phyloP scores from a whole-genome alignment of 306 rosid genomes.

The Delonix regia region DNA sequence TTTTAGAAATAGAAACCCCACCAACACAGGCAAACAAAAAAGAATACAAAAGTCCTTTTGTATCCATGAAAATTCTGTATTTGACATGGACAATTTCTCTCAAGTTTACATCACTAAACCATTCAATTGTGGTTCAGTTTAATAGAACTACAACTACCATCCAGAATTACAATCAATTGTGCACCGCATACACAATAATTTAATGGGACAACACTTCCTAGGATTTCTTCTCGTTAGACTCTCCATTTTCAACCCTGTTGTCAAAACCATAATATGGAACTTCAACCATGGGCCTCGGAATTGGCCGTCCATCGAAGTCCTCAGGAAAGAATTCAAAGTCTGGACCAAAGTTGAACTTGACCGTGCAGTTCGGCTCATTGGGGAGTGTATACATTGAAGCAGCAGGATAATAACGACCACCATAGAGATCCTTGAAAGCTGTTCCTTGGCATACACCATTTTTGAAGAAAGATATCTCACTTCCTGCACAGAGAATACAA shows the following conservation, averaged over 20 bases:
- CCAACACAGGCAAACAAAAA: constrained; percentile 15
- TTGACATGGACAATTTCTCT: constrained; percentile 34
- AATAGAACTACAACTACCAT: constrained; percentile 41
- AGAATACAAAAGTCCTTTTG: constrained; percentile 21
- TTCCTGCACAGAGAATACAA: constrained; percentile 62
- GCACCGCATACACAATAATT: constrained; percentile 32
- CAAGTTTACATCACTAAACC: constrained; percentile 48
- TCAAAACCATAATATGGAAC: constrained; percentile 87
- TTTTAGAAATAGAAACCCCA: constrained; percentile 12
- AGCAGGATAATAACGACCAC: constrained; percentile 93
- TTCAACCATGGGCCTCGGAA: constrained; percentile 83
- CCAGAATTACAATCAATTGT: constrained; percentile 45
- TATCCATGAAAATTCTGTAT: constrained; percentile 34
- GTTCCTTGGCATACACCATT: constrained; percentile 91
- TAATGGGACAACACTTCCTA: constrained; percentile 33
- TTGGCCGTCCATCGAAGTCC: constrained; percentile 64
- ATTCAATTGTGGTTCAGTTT: constrained; percentile 38
- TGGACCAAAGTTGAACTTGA: constrained; percentile 96
- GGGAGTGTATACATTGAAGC: constrained; percentile 97
- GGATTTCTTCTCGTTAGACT: constrained; percentile 64
- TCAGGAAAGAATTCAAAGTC: constrained; percentile 74
- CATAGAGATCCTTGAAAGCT: constrained; percentile 86
- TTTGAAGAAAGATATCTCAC: constrained; percentile 88
- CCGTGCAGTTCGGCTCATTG: constrained; percentile 83
- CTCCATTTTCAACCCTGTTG: constrained; percentile 68